Percentiles rank a stretch among this genome's conserved stretches.
These are phyloP conservation scores for Marasmius tenuissimus DNA, from an alignment of 1,284 basidiomycete genomes.

Conservation along the genomic window DNA sequence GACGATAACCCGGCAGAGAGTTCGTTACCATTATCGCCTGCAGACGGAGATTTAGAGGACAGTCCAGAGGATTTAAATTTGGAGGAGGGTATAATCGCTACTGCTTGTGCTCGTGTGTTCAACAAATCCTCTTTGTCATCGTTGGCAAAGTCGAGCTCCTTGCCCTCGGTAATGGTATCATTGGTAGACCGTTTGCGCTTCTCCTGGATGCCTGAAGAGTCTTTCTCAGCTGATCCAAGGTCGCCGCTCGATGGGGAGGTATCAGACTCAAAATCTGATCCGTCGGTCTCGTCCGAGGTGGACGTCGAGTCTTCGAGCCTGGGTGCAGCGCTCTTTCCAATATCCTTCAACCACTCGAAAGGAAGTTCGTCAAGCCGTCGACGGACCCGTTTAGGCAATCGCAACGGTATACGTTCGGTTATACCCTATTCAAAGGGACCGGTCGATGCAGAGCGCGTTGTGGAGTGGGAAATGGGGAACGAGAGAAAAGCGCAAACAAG, in stretches of 20 bases:
- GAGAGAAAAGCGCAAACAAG: background rate
- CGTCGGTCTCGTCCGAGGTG: background rate
- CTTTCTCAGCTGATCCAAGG: background rate
- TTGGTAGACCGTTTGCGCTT: background rate
- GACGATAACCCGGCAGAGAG: background rate
- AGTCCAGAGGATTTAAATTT: background rate
- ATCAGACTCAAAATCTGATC: background rate
- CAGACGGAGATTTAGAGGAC: background rate
- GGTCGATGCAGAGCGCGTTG: background rate
- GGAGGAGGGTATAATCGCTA: background rate
- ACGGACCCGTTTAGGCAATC: conserved; percentile 62
- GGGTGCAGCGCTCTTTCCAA: conserved; percentile 52
- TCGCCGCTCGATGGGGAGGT: no score
- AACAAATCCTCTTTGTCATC: background rate
- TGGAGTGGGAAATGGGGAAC: background rate
- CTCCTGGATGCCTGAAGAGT: background rate
- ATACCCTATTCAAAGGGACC: conserved; percentile 45
- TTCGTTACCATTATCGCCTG: background rate
- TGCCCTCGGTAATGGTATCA: background rate
- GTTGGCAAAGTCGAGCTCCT: background rate
- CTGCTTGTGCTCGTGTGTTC: background rate
- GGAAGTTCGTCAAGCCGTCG: conserved; percentile 76
- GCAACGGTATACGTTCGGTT: conserved; percentile 79
- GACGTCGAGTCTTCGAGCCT: conserved; percentile 17
- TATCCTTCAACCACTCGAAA: conserved; percentile 76